Percentiles rank a stretch among this genome's conserved stretches.
Conservation (phyloP, 2,329 filamentous ascomycete genomes). For the Ascochyta clinopodiicola region DNA sequence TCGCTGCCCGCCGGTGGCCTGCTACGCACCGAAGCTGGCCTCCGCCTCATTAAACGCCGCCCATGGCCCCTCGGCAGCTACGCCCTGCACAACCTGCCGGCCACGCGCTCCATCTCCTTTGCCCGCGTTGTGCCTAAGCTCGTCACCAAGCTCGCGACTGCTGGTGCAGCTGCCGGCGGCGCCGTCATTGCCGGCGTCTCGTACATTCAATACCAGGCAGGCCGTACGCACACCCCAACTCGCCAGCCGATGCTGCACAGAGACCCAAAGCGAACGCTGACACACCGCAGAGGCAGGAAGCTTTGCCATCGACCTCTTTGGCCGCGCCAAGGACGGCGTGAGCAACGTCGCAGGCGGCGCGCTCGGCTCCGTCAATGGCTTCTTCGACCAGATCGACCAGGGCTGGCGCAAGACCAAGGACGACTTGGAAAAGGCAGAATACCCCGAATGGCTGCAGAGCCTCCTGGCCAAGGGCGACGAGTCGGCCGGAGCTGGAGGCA, state of each 20-base stretch:
- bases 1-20: conserved; percentile 47
- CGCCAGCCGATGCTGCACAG: background rate
- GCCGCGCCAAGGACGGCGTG: conserved; percentile 73
- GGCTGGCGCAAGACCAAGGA: conserved; percentile 88
- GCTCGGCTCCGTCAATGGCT: conserved; percentile 73
- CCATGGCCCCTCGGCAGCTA: conserved; percentile 80
- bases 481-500: conserved; percentile 48
- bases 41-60: conserved; percentile 56
- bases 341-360: conserved; percentile 71
- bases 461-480: conserved; percentile 59
- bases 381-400: conserved; percentile 78
- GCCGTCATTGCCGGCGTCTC: conserved; percentile 84
- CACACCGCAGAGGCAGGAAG: conserved; percentile 70
- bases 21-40: conserved; percentile 44
- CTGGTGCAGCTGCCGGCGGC: conserved; percentile 91
- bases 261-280: conserved; percentile 44
- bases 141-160: conserved; percentile 83
- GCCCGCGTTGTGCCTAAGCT: conserved; percentile 79
- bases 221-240: conserved; percentile 66
- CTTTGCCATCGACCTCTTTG: conserved; percentile 78
- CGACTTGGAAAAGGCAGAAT: conserved; percentile 72
- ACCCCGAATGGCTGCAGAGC: conserved; percentile 79
- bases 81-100: conserved; percentile 79
- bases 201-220: conserved; percentile 95
- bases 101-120: conserved; percentile 70